Percentiles rank a stretch among this genome's conserved stretches.
These are phyloP conservation scores for Tricholoma sp. DNA, from an alignment of 768 basidiomycete genomes.

Conservation along the genomic window DNA sequence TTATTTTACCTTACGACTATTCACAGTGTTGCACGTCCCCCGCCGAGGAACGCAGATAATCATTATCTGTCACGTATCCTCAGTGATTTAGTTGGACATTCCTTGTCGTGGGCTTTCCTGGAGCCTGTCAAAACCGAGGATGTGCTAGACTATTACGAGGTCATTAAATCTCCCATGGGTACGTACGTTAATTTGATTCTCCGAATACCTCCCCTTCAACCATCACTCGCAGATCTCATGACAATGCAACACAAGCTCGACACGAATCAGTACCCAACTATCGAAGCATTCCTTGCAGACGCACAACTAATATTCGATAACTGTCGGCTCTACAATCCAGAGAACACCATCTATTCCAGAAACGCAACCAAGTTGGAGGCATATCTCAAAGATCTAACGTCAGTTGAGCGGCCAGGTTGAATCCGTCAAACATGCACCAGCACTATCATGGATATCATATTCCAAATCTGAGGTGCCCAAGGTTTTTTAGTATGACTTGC, in stretches of 20 bases:
- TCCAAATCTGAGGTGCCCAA: neutral
- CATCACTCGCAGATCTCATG: slow-evolving; percentile 58
- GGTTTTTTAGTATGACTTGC: neutral
- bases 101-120: slow-evolving; percentile 84
- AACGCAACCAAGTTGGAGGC: slow-evolving; percentile 83
- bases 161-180: slow-evolving; percentile 94
- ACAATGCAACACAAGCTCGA: slow-evolving; percentile 92
- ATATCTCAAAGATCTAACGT: slow-evolving; percentile 55
- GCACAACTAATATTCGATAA: slow-evolving; percentile 85
- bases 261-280: slow-evolving; percentile 71
- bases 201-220: neutral
- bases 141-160: slow-evolving; percentile 85
- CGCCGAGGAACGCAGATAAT: slow-evolving; percentile 48
- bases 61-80: slow-evolving; percentile 73
- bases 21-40: slow-evolving; percentile 29
- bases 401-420: slow-evolving; percentile 16
- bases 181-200: slow-evolving; percentile 22
- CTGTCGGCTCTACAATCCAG: slow-evolving; percentile 83
- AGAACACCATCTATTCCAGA: slow-evolving; percentile 72
- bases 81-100: slow-evolving; percentile 70
- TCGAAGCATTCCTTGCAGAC: slow-evolving; percentile 74
- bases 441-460: neutral
- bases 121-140: slow-evolving; percentile 74
- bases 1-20: neutral
- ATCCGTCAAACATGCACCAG: no score